A percentile compares a stretch with the other conserved stretches of the same genome.
Conservation (phyloP, 305 asterid genomes). For the Caryopteris hybrid region DNA sequence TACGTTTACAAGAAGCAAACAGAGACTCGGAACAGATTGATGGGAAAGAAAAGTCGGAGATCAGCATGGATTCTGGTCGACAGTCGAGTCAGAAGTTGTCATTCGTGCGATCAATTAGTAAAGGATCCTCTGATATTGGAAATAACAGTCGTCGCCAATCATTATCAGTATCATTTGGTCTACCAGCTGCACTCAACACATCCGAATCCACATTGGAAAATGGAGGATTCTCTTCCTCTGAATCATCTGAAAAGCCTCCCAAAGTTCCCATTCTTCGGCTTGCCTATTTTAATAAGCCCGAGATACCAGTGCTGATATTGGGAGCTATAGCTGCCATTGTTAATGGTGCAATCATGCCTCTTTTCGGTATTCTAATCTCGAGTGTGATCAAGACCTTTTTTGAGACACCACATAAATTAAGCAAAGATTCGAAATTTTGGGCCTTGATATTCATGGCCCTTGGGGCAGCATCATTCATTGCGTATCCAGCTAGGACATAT, state of each 20-base stretch:
- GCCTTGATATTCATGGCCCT: slow-evolving; percentile 42
- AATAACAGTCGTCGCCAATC: slow-evolving; percentile 57
- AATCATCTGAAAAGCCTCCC: slow-evolving; percentile 36
- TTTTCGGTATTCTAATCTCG: slow-evolving; percentile 47
- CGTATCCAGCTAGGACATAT: slow-evolving; percentile 45
- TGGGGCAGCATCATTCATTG: slow-evolving; percentile 35
- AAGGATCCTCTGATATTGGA: slow-evolving; percentile 62
- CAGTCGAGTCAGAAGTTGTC: slow-evolving; percentile 57
- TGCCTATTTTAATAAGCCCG: slow-evolving; percentile 47
- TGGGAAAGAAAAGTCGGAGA: slow-evolving; percentile 36
- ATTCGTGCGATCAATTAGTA: slow-evolving; percentile 52
- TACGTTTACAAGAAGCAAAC: slow-evolving; percentile 50
- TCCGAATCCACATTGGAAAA: slow-evolving; percentile 28
- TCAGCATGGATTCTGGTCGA: slow-evolving; percentile 40
- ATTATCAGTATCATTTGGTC: slow-evolving; percentile 48
- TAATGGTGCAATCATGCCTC: slow-evolving; percentile 58
- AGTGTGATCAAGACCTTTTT: slow-evolving; percentile 44
- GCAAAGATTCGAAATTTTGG: slow-evolving; percentile 46
- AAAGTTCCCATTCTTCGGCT: slow-evolving; percentile 44
- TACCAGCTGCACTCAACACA: slow-evolving; percentile 37
- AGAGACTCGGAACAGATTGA: slow-evolving; percentile 26
- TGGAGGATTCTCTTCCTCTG: slow-evolving; percentile 9
- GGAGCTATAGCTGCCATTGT: slow-evolving; percentile 42
- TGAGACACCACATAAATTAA: slow-evolving; percentile 40
- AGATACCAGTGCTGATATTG: slow-evolving; percentile 36